phyloP scores from a whole-genome alignment of 192 early-diverging fungal species.

The Mortierella antarctica region DNA sequence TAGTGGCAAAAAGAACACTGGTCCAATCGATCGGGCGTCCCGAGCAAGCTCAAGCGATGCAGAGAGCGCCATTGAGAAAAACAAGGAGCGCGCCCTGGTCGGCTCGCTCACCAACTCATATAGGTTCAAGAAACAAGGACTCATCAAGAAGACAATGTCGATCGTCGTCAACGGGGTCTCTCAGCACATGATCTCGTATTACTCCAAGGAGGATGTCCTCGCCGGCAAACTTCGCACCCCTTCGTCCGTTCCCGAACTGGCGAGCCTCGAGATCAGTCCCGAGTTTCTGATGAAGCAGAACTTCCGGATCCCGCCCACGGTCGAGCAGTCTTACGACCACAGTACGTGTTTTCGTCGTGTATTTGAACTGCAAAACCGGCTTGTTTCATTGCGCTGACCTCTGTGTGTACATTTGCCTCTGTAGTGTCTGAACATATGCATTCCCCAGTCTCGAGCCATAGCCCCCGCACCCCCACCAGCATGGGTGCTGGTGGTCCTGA shows the following conservation, averaged over 20 bases:
- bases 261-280: constrained; percentile 64
- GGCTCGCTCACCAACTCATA: constrained; percentile 69
- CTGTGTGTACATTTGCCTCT: not conserved
- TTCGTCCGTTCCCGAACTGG: constrained; percentile 61
- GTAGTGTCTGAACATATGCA: constrained; percentile 8
- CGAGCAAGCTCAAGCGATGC: constrained; percentile 32
- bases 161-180: constrained; percentile 70
- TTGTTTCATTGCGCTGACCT: not conserved
- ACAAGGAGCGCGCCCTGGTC: constrained; percentile 64
- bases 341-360: constrained; percentile 10
- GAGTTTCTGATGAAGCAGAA: constrained; percentile 70
- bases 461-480: constrained; percentile 35
- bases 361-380: not conserved
- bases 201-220: constrained; percentile 65
- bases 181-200: constrained; percentile 70
- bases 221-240: constrained; percentile 62
- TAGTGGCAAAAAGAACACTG: constrained; percentile 61
- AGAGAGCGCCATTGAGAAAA: constrained; percentile 53
- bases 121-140: constrained; percentile 67
- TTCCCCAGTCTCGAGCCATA: constrained; percentile 24
- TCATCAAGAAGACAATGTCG: constrained; percentile 86
- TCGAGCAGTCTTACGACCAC: constrained; percentile 51
- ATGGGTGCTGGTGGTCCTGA: constrained; percentile 7
- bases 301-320: constrained; percentile 64
- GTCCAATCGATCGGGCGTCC: constrained; percentile 47